Conservation (phyloP, 2,329 filamentous ascomycete genomes). For the Fusarium ambrosium region DNA sequence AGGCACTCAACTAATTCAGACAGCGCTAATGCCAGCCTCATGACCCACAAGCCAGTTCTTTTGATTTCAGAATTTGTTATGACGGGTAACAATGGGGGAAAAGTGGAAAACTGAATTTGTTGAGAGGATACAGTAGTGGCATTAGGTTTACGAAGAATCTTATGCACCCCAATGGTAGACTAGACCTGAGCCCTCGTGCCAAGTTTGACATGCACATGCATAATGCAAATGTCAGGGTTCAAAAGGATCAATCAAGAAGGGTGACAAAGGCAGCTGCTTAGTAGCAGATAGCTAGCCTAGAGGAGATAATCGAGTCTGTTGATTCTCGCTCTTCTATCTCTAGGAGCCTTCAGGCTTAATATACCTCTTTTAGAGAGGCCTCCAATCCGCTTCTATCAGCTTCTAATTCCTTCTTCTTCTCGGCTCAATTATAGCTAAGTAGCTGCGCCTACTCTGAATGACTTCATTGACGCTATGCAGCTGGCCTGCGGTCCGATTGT, state of each 20-base stretch:
- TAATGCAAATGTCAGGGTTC: neutral
- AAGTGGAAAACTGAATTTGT: too few species aligned
- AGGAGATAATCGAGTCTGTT: neutral
- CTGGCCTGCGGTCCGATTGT: neutral
- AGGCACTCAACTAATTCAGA: too few species aligned
- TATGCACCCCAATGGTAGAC: constrained; percentile 8
- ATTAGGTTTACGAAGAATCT: constrained; percentile 13
- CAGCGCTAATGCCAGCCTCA: too few species aligned
- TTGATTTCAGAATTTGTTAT: too few species aligned
- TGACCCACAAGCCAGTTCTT: too few species aligned
- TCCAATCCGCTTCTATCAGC: neutral
- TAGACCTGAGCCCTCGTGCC: constrained; percentile 18
- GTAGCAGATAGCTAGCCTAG: neutral
- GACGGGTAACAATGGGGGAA: too few species aligned
- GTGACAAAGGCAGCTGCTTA: neutral
- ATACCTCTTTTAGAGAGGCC: neutral
- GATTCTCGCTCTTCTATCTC: neutral
- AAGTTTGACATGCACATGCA: constrained; percentile 19
- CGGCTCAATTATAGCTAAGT: neutral
- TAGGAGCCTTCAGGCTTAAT: neutral
- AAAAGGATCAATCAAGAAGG: neutral
- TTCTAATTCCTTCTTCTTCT: constrained; percentile 3
- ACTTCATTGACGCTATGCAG: neutral
- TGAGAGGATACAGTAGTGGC: too few species aligned
- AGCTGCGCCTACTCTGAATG: neutral